phyloP scores from a whole-genome alignment of 768 basidiomycete species.

The Rhodosporidiobolus sp. region DNA sequence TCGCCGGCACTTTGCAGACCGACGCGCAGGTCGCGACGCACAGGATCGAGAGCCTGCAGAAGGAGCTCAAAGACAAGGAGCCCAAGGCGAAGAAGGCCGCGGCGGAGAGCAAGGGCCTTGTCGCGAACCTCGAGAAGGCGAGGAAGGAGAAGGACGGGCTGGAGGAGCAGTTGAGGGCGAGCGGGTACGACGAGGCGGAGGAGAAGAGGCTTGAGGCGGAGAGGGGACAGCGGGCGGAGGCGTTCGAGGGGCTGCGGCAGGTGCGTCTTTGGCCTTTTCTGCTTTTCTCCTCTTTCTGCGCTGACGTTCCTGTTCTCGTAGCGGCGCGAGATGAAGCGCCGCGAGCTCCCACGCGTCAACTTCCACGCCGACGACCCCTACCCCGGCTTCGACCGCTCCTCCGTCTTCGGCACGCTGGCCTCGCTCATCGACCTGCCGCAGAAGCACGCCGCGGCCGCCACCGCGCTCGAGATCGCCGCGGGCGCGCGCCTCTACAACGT shows the following conservation, averaged over 20 bases:
- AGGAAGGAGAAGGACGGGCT: constrained; percentile 59
- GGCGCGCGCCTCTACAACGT: constrained; percentile 83
- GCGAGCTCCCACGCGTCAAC: constrained; percentile 54
- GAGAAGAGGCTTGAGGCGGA: constrained; percentile 60
- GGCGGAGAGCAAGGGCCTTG: constrained; percentile 73
- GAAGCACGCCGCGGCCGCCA: constrained; percentile 71
- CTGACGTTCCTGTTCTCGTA: constrained; percentile 44
- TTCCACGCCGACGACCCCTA: constrained; percentile 78
- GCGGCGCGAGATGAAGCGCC: constrained; percentile 59
- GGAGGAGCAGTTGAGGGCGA: constrained; percentile 56
- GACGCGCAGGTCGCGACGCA: constrained; percentile 79
- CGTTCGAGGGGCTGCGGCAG: constrained; percentile 59
- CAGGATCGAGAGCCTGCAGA: constrained; percentile 70
- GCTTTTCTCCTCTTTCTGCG: not conserved
- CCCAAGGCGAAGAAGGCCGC: constrained; percentile 76
- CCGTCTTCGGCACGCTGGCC: constrained; percentile 89
- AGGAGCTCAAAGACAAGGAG: constrained; percentile 74
- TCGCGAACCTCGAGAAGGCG: constrained; percentile 61
- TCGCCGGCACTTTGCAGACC: constrained; percentile 69
- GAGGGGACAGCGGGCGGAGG: constrained; percentile 57
- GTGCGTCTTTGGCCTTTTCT: constrained; percentile 51
- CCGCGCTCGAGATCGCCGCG: constrained; percentile 88
- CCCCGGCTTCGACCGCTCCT: constrained; percentile 73
- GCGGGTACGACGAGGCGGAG: constrained; percentile 73
- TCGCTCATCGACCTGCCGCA: constrained; percentile 73